Base-by-base conservation (phyloP, 2,329 filamentous ascomycete genomes). In the Aspergillus fischeri region DNA sequence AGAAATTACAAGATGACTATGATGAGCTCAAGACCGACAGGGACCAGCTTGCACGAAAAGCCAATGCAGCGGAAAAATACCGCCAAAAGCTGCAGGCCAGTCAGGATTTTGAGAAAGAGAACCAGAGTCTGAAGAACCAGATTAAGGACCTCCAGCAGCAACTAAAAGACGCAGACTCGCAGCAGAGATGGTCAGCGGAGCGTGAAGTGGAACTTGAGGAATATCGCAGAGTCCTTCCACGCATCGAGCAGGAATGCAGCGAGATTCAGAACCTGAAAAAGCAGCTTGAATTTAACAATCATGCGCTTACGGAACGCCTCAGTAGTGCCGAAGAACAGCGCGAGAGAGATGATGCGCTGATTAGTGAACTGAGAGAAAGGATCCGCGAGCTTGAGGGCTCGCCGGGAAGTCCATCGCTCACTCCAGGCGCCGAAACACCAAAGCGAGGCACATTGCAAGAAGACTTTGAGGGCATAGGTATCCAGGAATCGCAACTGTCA, bases 21-120 rank as follows among this genome's bases (percentile, higher is more conserved):
- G 77, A 80, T 58, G 77, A 78, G 58, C 71, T 80, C 41, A 79
- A 78, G 60, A 78, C 73, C 8, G 77, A 80, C 45, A 69, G 76
- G 55, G 77, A 79, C 28, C 73, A 78, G 49, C 67, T 80, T 17
- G 71, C 73, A 4, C 74, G 76, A 54, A 80, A 79, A 60, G 78
- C 78, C 4, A 80, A 81, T 50, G 74, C 77, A 0, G 77, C 76
- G 1, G 78, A 80, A 57, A 80, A 80, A 59, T 80, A 80, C 59
- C 73, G 76, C 52, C 77, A 78, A 57, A 80, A 81, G 61, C 65
- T 80, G 10, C 77, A 80, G 62, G 75, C 76, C 38, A 78, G 73
- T 52, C 77, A 80, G 61, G 75, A 78, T 54, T 73, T 78, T 57
- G 78, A 80, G 64, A 79, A 77, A 60, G 77, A 80, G 61, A 80